A percentile compares a stretch with the other conserved stretches of the same genome.
Conservation (phyloP, 164 flowering plant genomes). For the Berberis vulgaris region DNA sequence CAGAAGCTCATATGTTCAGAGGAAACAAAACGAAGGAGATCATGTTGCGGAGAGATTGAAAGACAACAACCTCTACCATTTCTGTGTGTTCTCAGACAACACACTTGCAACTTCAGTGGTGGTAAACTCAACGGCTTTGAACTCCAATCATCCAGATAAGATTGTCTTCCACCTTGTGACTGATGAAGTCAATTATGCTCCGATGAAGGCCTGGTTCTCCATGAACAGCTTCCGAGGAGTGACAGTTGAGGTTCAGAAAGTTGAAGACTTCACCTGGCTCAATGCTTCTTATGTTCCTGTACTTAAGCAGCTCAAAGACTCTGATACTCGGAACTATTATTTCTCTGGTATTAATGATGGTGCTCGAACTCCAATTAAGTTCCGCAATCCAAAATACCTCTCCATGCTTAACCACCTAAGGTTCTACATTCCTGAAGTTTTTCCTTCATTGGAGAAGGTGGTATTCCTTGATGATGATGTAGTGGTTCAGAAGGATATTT, state of each 20-base stretch:
- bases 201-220: slow-evolving; percentile 77
- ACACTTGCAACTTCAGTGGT: slow-evolving; percentile 74
- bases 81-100: slow-evolving; percentile 69
- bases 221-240: slow-evolving; percentile 48
- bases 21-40: slow-evolving; percentile 21
- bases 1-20: slow-evolving; percentile 24
- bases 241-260: slow-evolving; percentile 55
- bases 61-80: slow-evolving; percentile 51
- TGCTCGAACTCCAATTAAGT: slow-evolving; percentile 29
- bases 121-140: slow-evolving; percentile 57
- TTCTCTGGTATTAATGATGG: slow-evolving; percentile 35
- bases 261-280: slow-evolving; percentile 63
- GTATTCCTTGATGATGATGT: slow-evolving; percentile 96
- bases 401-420: slow-evolving; percentile 97
- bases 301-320: slow-evolving; percentile 62
- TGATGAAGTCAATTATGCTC: slow-evolving; percentile 52
- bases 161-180: slow-evolving; percentile 68
- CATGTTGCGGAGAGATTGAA: slow-evolving; percentile 21
- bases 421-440: slow-evolving; percentile 96
- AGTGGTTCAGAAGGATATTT: slow-evolving; percentile 91
- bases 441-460: slow-evolving; percentile 79
- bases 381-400: slow-evolving; percentile 91
- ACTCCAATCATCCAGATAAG: slow-evolving; percentile 40
- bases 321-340: slow-evolving; percentile 55
- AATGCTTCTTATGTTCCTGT: slow-evolving; percentile 77